Conservation (phyloP, 2,329 filamentous ascomycete species). For the Fusarium sp. region DNA sequence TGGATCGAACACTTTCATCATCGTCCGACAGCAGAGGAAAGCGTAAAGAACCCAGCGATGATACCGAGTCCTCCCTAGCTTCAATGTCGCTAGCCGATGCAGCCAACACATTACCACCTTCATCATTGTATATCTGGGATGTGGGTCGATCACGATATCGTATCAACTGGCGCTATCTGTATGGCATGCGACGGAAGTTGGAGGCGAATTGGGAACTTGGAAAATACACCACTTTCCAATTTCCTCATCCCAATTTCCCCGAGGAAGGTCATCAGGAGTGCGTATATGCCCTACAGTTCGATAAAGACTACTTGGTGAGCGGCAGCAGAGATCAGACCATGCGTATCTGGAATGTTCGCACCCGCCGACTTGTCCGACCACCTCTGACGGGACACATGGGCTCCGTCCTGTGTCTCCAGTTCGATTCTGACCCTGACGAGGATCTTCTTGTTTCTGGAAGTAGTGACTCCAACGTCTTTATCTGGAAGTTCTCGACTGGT, state of each 20-base stretch:
- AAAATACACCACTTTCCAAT: conserved; percentile 84
- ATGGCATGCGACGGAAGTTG: conserved; percentile 83
- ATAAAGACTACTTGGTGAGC: conserved; percentile 85
- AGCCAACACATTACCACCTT: conserved; percentile 50
- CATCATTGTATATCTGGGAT: conserved; percentile 63
- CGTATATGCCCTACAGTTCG: conserved; percentile 94
- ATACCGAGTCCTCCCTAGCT: conserved; percentile 45
- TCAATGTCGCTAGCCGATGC: conserved; percentile 44
- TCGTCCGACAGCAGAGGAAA: conserved; percentile 47
- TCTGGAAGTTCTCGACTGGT: conserved; percentile 95
- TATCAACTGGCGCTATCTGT: conserved; percentile 93
- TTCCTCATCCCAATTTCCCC: conserved; percentile 83
- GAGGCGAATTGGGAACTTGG: conserved; percentile 93
- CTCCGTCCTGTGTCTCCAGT: conserved; percentile 94
- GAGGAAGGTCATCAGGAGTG: conserved; percentile 90
- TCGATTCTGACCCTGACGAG: conserved; percentile 86
- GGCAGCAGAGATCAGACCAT: conserved; percentile 90
- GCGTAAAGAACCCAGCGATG: conserved; percentile 49
- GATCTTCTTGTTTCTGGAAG: conserved; percentile 96
- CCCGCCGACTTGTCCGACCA: conserved; percentile 76
- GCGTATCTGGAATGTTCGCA: conserved; percentile 89
- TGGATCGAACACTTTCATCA: conserved; percentile 43
- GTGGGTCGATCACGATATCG: conserved; percentile 61
- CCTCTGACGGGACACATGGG: conserved; percentile 81
- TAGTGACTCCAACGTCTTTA: conserved; percentile 87